Conservation (phyloP, 2,329 filamentous ascomycete genomes). For the Aspergillus awamori region DNA sequence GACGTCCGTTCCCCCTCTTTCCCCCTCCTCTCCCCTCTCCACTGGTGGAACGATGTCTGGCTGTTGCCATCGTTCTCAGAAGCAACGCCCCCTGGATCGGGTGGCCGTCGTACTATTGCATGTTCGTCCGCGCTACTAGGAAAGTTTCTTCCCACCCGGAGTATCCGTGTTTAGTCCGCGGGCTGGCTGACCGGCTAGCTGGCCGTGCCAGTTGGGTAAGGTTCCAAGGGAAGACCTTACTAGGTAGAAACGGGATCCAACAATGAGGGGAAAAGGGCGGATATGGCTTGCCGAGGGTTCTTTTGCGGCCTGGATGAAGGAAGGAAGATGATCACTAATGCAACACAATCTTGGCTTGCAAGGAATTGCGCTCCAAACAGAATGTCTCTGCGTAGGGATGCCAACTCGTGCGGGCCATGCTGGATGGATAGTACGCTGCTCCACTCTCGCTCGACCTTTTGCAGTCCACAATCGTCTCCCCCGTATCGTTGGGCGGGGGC, state of each 20-base stretch:
- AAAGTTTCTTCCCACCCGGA: too few relatives aligned
- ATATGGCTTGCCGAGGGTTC: not conserved
- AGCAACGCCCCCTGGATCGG: not conserved
- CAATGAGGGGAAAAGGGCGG: not conserved
- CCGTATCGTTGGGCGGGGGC: not conserved
- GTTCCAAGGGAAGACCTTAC: too few relatives aligned
- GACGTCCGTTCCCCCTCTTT: constrained; percentile 2
- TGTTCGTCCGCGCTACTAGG: not conserved
- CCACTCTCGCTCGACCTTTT: not conserved
- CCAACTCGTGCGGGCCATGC: too few relatives aligned
- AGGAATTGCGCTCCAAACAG: not conserved
- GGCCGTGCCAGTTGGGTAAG: too few relatives aligned
- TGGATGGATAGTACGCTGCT: not conserved
- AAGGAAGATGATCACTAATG: not conserved
- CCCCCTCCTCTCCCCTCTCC: not conserved
- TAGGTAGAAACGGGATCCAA: not conserved
- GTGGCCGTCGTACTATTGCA: not conserved
- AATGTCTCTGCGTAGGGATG: not conserved
- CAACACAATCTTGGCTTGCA: not conserved
- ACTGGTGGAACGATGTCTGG: not conserved
- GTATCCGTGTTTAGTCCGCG: too few relatives aligned
- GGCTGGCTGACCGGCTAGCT: too few relatives aligned
- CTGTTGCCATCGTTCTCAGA: too few relatives aligned
- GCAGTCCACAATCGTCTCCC: too few relatives aligned
- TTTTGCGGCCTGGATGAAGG: not conserved